Evolutionary conservation across 129 eudicot genomes (phyloP), one percentile per base, ranked within the genome.

Genomic region (Escallonia herrerae): DNA sequence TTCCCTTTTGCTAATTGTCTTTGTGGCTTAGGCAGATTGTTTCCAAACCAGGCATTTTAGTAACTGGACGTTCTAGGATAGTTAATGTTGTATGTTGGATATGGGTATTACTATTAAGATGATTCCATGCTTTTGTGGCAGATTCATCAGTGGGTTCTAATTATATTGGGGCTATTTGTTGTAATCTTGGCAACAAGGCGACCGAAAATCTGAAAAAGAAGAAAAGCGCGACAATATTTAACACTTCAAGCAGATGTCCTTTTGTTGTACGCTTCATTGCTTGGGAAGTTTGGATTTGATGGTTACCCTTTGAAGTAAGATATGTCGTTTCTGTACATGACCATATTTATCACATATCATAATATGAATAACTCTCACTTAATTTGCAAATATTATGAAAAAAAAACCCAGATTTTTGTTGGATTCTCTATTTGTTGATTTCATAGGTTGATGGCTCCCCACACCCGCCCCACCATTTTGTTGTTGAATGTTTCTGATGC

Each of bases 21-120:
- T 41, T 43, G 62, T 66, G 60, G 47, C 63, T 56, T 62, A 57
- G 77, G 77, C 67, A 48, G 64, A 70, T 61, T 66, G 72, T 65
- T 64, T 66, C 59, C 50, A 43, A 45, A 81, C 73, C 69, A 67
- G 81, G 66, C 54, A 57, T 75, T 62, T 71, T 62, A 62, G 77
- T 71, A 66, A 58, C 72, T 57, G 56, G 64, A 66, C 59, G 68
- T 47, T 72, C 72, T 77, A 75, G 60, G 56, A 68, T 40, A 67
- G 58, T 50, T 74, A 8, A 0, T 46, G 56, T 74, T 60, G 78
- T 72, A 79, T 45, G 74, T 75, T 78, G 64, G 66, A 74, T 62
- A 70, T 81, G 73, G 43, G 63, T 81, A 67, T 63, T 67, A 43
- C 12, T 74, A 52, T 47, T 43, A 45, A 63, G 57, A 62, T 66